Evolutionary conservation across 1,284 basidiomycete genomes (phyloP).

Genomic region (Peniophora sp.): DNA sequence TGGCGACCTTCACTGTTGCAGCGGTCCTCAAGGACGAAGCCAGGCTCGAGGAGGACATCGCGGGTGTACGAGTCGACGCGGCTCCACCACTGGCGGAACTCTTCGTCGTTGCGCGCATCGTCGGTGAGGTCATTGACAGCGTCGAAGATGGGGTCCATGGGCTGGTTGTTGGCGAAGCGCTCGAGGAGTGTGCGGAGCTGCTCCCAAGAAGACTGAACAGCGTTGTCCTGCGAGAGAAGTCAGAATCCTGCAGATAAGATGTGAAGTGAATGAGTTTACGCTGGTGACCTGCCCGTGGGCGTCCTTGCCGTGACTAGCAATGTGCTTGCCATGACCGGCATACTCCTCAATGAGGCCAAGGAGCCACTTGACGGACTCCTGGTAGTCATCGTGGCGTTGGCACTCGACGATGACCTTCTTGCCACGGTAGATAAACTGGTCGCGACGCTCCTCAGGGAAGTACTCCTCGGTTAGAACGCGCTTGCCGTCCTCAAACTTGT

Average conservation of each 20-base stretch:
- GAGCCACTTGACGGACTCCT: slow-evolving; percentile 74
- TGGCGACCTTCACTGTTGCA: slow-evolving; percentile 56
- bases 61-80: slow-evolving; percentile 60
- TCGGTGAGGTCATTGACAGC: slow-evolving; percentile 70
- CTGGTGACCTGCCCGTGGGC: slow-evolving; percentile 19
- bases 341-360: slow-evolving; percentile 70
- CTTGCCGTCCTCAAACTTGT: slow-evolving; percentile 46
- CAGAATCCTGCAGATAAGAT: not conserved
- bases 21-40: slow-evolving; percentile 80
- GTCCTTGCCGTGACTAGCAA: slow-evolving; percentile 35
- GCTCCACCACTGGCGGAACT: slow-evolving; percentile 73
- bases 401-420: slow-evolving; percentile 91
- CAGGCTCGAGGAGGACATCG: slow-evolving; percentile 77
- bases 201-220: slow-evolving; percentile 47
- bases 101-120: slow-evolving; percentile 72
- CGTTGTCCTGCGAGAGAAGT: slow-evolving; percentile 33
- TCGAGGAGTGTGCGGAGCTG: slow-evolving; percentile 82
- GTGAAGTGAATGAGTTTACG: slow-evolving; percentile 1
- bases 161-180: slow-evolving; percentile 79
- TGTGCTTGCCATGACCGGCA: slow-evolving; percentile 49
- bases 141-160: slow-evolving; percentile 62
- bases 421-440: slow-evolving; percentile 73
- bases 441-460: slow-evolving; percentile 82
- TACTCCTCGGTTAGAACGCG: slow-evolving; percentile 71
- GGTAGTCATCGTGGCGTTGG: slow-evolving; percentile 89